Base-by-base conservation (phyloP, 139 green algal genomes). In the Micractinium sp. region DNA sequence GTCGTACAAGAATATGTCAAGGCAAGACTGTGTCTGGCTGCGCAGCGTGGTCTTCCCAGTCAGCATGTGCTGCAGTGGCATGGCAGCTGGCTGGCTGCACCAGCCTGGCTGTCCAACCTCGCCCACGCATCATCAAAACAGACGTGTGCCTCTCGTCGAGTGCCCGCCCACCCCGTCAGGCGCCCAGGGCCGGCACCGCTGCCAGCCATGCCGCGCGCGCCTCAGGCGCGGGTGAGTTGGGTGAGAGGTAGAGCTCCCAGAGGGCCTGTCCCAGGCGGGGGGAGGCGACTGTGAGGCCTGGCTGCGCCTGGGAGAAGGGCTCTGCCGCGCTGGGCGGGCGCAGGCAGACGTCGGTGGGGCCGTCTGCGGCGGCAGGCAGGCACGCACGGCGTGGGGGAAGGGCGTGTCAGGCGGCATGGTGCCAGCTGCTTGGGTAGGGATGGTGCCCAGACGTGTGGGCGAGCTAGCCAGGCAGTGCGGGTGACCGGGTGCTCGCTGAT, bases 141-240 rank as follows among this genome's bases (percentile, higher is more conserved):
- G n/a, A 56, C 47, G 47, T 56, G 47, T 9, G 9, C 9, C 47
- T 56, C 47, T 56, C 47, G 5, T 56, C 7, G 47, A 56, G 9
- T 3, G 12, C 63, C 63, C 2, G n/a, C 73, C 35, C 19, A 33
- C 74, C 39, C 38, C 7, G 20, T 60, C 31, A 63, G 25, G 36
- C 31, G 19, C 38, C 78, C 38, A 84, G 41, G 41, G 31, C 29
- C 35, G 27, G 15, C 27, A 39, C 78, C 14, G 78, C 78, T 0
- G 29, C 78, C 41, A 84, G 78, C 78, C 78, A 84, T 15, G 78
- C 78, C 4, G 38, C 63, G 78, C 78, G 78, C 0, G 78, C 78
- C 41, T 84, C 78, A 16, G 78, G 78, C 14, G 78, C 33, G 27
- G 78, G 78, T 23, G 29, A 36, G 22, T 20, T 33, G 23, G 41